phyloP scores from a whole-genome alignment of 2,329 filamentous ascomycete genomes.

The Dactylellina sp. region DNA sequence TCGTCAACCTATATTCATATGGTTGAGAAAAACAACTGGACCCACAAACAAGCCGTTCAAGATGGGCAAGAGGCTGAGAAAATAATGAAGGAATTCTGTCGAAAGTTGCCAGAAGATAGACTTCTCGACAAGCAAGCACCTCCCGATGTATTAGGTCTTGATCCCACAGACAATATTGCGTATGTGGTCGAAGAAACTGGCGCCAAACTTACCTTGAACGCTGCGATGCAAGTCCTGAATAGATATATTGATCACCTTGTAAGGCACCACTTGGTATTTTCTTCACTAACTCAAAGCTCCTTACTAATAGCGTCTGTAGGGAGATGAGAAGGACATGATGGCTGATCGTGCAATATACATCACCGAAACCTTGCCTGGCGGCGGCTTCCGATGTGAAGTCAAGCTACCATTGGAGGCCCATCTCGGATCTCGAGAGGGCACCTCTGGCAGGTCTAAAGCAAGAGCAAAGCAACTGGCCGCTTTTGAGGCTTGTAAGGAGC shows the following conservation, averaged over 20 bases:
- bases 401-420: constrained; percentile 81
- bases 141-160: constrained; percentile 23
- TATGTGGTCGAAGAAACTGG: constrained; percentile 76
- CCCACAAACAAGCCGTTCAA: constrained; percentile 70
- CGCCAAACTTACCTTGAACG: constrained; percentile 74
- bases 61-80: constrained; percentile 73
- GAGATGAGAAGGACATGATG: constrained; percentile 30
- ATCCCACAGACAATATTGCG: constrained; percentile 55
- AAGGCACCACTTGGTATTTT: constrained; percentile 52
- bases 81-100: constrained; percentile 80
- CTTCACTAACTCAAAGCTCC: not conserved
- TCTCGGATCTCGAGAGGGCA: constrained; percentile 74
- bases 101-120: constrained; percentile 78
- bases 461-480: constrained; percentile 89
- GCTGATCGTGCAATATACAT: constrained; percentile 42
- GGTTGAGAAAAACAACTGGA: constrained; percentile 76
- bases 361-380: constrained; percentile 28
- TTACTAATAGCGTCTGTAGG: constrained; percentile 14
- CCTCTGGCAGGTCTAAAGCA: constrained; percentile 75
- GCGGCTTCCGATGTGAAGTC: constrained; percentile 79
- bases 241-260: constrained; percentile 78
- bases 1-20: constrained; percentile 86
- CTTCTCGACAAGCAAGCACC: constrained; percentile 66
- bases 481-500: constrained; percentile 80
- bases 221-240: constrained; percentile 76